Base-by-base conservation (phyloP, 768 basidiomycete species). In the Podaxis sp. region DNA sequence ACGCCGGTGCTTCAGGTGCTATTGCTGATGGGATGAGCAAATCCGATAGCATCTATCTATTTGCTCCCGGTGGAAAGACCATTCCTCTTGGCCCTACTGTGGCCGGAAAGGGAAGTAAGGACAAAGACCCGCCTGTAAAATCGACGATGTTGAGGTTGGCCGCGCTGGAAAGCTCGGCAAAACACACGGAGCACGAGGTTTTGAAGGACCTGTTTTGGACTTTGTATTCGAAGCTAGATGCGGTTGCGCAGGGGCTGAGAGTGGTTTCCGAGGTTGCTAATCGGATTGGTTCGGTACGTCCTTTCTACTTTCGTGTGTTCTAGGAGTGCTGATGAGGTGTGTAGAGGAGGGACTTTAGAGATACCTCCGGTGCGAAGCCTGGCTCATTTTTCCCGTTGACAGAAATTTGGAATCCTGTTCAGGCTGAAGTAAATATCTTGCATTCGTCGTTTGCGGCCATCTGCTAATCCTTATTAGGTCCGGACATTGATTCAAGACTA, bases 181-280 rank as follows among this genome's bases (percentile, higher is more conserved):
- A 88, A 65, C 82, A 85, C 36, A 78, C 81, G 17, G 92, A 97
- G 68, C 91, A 93, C 63, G 94, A 96, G 69, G 90, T 91, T 13
- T 73, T 99, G 58, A 83, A 80, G 63, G 97, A 98, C 73, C 80
- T 99, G 38, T 98, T 98, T 74, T 98, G 96, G 96, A 97, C 96
- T 2, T 71, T 96, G 15, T 99, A 94, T 72, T 97, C 94, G 15
- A 98, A 99, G 74, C 70, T 99, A 52, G 90, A 95, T 70, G 97
- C 97, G 33, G 91, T 98, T 19, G 82, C 90, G 13, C 96, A 99
- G 72, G 93, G 96, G 9, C 78, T 97, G 64, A 80, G 95, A 57
- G 89, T 97, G 3, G 84, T 95, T 2, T 94, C 89, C 65, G 97
- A 99, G 72, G 90, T 98, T 5, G 83, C 93, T 1, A 90, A 89